phyloP scores from a whole-genome alignment of 75 land plant species.

The Adiantum capillusveneris region DNA sequence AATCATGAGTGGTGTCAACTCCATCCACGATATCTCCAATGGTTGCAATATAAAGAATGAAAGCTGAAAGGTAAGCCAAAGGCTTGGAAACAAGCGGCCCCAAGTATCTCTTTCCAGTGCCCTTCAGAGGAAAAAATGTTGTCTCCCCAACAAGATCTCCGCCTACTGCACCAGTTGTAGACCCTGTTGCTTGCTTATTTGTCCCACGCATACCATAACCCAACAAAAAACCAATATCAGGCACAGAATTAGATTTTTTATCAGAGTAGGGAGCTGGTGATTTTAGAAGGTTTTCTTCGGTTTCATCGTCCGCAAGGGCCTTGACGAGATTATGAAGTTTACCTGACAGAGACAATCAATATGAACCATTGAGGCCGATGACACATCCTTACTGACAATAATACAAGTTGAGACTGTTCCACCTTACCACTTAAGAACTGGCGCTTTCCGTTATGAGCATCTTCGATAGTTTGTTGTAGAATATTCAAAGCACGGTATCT shows the following conservation, averaged over 20 bases:
- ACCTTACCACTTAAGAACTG: conserved; percentile 92
- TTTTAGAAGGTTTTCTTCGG: conserved; percentile 21
- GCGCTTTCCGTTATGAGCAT: conserved; percentile 87
- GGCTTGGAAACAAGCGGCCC: conserved; percentile 60
- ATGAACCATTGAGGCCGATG: too few species aligned
- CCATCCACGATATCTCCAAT: conserved; percentile 99
- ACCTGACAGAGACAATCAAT: conserved; percentile 29
- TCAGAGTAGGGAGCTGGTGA: conserved; percentile 27
- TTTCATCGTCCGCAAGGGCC: conserved; percentile 82
- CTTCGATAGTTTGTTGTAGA: conserved; percentile 95
- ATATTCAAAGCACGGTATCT: conserved; percentile 81
- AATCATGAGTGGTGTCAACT: conserved; percentile 98
- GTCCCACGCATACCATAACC: conserved; percentile 62
- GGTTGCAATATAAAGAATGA: conserved; percentile 92
- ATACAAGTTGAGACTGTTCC: not conserved
- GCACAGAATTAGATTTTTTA: conserved; percentile 18
- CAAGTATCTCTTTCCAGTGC: conserved; percentile 57
- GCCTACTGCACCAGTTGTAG: conserved; percentile 10
- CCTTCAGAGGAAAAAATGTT: conserved; percentile 44
- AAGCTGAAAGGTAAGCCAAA: conserved; percentile 83
- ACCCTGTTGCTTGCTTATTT: conserved; percentile 15
- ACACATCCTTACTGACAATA: too few species aligned
- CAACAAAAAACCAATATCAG: conserved; percentile 53
- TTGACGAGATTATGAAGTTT: conserved; percentile 96
- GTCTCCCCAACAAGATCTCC: conserved; percentile 30